Conservation (phyloP, 2,329 filamentous ascomycete genomes). For the Microthyrium microscopicum region DNA sequence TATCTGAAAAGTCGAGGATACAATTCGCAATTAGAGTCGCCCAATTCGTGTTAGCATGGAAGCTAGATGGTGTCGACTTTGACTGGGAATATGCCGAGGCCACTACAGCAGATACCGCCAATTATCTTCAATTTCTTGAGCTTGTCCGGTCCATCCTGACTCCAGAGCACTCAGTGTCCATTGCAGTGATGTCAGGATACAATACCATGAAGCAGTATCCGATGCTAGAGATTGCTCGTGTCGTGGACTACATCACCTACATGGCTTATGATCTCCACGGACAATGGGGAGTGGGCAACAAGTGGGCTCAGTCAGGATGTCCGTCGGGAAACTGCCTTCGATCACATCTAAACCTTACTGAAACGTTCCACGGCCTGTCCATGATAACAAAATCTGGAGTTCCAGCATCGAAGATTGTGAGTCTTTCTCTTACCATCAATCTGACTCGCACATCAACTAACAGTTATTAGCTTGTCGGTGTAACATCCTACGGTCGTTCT, state of each 20-base stretch:
- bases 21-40: constrained; percentile 15
- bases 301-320: constrained; percentile 16
- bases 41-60: constrained; percentile 12
- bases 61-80: constrained; percentile 23
- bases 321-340: constrained; percentile 16
- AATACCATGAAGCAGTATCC: constrained; percentile 17
- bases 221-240: constrained; percentile 12
- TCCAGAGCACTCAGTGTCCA: constrained; percentile 11
- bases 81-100: constrained; percentile 30
- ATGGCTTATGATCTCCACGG: constrained; percentile 24
- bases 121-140: constrained; percentile 21
- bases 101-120: constrained; percentile 14
- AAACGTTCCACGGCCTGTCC: constrained; percentile 13
- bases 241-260: constrained; percentile 17
- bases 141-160: constrained; percentile 9
- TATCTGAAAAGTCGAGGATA: constrained; percentile 21
- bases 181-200: constrained; percentile 16
- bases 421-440: no score
- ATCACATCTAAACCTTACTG: constrained; percentile 10
- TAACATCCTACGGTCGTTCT: constrained; percentile 20
- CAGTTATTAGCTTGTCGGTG: no score
- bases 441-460: no score
- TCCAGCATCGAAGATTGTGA: constrained; percentile 16
- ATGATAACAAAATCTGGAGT: constrained; percentile 24
- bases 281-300: constrained; percentile 24